Conservation (phyloP, 306 rosid genomes). For the Crataegus laevigata region DNA sequence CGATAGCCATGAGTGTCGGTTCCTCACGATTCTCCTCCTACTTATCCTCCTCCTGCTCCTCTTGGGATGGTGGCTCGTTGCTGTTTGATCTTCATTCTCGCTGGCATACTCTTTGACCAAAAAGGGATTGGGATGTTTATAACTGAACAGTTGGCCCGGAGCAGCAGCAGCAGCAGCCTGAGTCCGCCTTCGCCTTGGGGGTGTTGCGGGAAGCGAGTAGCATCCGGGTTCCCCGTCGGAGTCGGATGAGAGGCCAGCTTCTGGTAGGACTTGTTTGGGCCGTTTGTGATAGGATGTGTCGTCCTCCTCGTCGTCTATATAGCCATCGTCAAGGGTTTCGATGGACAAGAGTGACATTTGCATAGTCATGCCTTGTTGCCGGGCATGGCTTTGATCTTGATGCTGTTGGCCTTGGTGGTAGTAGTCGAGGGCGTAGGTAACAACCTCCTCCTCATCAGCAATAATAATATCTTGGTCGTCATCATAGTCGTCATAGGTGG, state of each 20-base stretch:
- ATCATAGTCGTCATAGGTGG: conserved; percentile 25
- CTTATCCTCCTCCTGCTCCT: conserved; percentile 26
- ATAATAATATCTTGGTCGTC: conserved; percentile 19
- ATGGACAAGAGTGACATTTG: conserved; percentile 43
- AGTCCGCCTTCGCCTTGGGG: conserved; percentile 21
- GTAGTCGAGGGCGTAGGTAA: not conserved
- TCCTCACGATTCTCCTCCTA: conserved; percentile 8
- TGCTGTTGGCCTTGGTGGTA: not conserved
- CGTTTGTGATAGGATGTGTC: not conserved
- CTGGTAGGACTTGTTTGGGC: conserved; percentile 1
- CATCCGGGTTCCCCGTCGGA: conserved; percentile 50
- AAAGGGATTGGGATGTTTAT: not conserved
- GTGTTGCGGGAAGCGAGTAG: conserved; percentile 57
- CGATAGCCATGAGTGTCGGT: not conserved
- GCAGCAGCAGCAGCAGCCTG: not conserved
- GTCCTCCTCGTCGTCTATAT: conserved; percentile 35
- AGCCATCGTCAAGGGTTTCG: conserved; percentile 47
- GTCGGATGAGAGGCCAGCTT: conserved; percentile 24
- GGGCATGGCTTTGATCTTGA: not conserved
- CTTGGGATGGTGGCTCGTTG: not conserved
- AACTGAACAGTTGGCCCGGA: not conserved
- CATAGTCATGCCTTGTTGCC: conserved; percentile 20
- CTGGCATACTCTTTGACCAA: conserved; percentile 46
- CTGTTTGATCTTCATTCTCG: conserved; percentile 42
- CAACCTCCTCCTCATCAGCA: not conserved